Evolutionary conservation across 768 basidiomycete species (phyloP).

Genomic region (Leucosporidium creatinivorum): DNA sequence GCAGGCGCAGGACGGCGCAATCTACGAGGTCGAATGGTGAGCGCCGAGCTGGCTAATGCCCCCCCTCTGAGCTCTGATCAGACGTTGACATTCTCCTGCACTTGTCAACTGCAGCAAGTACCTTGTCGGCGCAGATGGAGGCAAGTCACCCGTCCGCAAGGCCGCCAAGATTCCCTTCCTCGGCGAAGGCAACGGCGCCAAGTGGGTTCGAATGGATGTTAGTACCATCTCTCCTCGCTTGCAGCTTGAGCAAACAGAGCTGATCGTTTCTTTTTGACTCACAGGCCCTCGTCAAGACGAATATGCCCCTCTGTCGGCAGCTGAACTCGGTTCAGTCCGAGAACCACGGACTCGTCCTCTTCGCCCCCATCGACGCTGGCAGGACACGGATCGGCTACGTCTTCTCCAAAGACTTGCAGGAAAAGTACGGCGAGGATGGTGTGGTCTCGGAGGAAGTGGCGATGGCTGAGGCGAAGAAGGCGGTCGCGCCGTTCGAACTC

Average conservation of each 20-base stretch:
- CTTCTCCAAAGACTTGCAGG: constrained; percentile 11
- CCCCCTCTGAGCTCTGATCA: neutral
- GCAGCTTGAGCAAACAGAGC: neutral
- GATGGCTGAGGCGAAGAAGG: constrained; percentile 24
- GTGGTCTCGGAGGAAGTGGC: constrained; percentile 12
- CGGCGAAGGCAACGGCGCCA: constrained; percentile 16
- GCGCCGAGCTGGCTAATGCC: neutral
- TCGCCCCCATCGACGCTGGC: constrained; percentile 29
- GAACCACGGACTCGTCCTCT: constrained; percentile 25
- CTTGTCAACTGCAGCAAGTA: constrained; percentile 14
- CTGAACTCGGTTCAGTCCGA: constrained; percentile 29
- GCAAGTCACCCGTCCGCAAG: constrained; percentile 15
- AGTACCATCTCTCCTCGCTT: neutral
- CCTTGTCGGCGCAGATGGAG: constrained; percentile 28
- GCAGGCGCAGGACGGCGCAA: constrained; percentile 5
- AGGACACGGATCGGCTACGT: constrained; percentile 28
- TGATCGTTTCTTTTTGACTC: neutral
- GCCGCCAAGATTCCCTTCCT: constrained; percentile 20
- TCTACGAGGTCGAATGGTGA: constrained; percentile 16
- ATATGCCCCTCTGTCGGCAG: constrained; percentile 27
- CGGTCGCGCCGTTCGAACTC: constrained; percentile 32
- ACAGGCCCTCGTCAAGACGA: constrained; percentile 23
- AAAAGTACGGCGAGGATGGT: constrained; percentile 24
- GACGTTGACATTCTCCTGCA: neutral
- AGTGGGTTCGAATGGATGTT: constrained; percentile 29